Evolutionary conservation across 2,329 filamentous ascomycete species (phyloP), one percentile per base, ranked within the genome.

Genomic region (Fusarium poae): DNA sequence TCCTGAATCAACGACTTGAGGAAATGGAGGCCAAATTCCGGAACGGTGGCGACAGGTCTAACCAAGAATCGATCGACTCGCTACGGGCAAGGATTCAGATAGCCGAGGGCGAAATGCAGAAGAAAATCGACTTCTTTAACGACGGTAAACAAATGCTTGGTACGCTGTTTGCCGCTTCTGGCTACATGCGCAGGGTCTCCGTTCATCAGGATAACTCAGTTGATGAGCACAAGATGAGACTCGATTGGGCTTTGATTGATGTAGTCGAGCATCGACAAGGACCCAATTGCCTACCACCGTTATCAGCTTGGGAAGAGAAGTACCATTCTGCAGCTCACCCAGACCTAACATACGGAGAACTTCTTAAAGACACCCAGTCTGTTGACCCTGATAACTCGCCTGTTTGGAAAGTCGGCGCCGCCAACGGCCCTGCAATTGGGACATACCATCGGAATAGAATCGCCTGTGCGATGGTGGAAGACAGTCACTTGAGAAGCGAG

Each of bases 231-330:
- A 34, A 34, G 32, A 8, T 5, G 16, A 23, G 35, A 21, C 16
- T 57, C 5, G 54, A 57, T 6, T 43, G 44, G 44, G 44, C 54
- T 3, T 18, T 50, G 9, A 57, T 57, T 11, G 21, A 42, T 12
- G 20, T 49, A 8, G 27, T 18, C 20, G 12, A 20, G 11, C n/a
- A 30, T 21, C 44, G 54, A 43, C 34, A 30, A 32, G 44, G 54
- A 10, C 27, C 44, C 5, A 50, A 50, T 9, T 29, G 13, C 7
- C 45, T 57, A 7, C 44, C 37, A 3, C 9, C 5, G 32, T 12
- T 5, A 7, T 34, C 15, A 34, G 32, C 15, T 34, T 34, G 32
- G 32, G 2, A 12, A 13, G 9, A 18, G 27, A 48, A 4, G n/a
- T 48, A 27, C 27, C 6, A 9, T 27, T 27, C 9, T 8, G 27